Conservation (phyloP, 805 yeast species). For the Yarrowia sp. region DNA sequence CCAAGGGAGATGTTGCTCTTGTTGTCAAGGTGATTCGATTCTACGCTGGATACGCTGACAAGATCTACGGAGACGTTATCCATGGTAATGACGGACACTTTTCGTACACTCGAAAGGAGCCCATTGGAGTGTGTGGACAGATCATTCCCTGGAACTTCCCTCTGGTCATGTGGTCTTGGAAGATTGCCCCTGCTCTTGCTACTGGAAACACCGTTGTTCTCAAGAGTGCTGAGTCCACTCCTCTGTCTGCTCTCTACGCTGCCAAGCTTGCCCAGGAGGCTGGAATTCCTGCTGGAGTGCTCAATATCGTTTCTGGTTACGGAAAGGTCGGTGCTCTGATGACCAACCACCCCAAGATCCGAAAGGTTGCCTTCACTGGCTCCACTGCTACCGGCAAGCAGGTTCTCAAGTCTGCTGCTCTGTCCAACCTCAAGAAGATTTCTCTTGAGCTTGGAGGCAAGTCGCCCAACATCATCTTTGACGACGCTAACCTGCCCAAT, state of each 20-base stretch:
- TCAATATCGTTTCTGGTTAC: constrained; percentile 65
- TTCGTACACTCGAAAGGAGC: constrained; percentile 68
- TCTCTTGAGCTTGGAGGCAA: constrained; percentile 96
- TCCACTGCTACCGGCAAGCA: constrained; percentile 83
- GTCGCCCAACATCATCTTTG: constrained; percentile 83
- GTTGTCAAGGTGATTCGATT: constrained; percentile 56
- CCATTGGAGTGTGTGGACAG: constrained; percentile 63
- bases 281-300: constrained; percentile 74
- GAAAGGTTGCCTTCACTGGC: constrained; percentile 92
- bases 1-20: constrained; percentile 50
- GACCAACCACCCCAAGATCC: constrained; percentile 60
- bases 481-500: constrained; percentile 74
- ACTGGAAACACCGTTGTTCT: constrained; percentile 71
- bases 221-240: constrained; percentile 74
- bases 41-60: constrained; percentile 74
- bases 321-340: constrained; percentile 67
- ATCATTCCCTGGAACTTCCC: constrained; percentile 76
- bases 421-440: constrained; percentile 71
- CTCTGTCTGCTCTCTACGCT: constrained; percentile 60
- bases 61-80: constrained; percentile 51
- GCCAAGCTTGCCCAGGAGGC: constrained; percentile 58
- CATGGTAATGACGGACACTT: constrained; percentile 57
- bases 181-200: constrained; percentile 77
- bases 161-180: constrained; percentile 71
- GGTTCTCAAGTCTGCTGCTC: constrained; percentile 72